A percentile compares a stretch with the other conserved stretches of the same genome.
phyloP scores from a whole-genome alignment of 2,329 filamentous ascomycete genomes.

The Phialophora chinensis region DNA sequence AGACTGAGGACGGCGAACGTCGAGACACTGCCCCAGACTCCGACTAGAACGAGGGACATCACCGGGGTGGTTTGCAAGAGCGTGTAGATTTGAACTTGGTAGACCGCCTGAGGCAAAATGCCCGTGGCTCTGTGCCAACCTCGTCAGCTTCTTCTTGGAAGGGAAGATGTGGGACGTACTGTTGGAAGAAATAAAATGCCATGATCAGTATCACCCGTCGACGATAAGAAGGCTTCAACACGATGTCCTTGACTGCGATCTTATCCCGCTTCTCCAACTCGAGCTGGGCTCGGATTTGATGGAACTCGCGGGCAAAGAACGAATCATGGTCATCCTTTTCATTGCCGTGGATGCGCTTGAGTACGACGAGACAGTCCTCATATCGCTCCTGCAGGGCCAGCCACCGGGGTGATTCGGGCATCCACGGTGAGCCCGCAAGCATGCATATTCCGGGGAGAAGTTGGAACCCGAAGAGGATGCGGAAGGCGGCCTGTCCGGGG shows the following conservation, averaged over 20 bases:
- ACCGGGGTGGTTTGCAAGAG: constrained; percentile 6
- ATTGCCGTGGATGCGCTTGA: constrained; percentile 21
- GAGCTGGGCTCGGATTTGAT: constrained; percentile 25
- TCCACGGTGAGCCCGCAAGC: constrained; percentile 8
- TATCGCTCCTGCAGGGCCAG: constrained; percentile 7
- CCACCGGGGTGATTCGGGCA: constrained; percentile 16
- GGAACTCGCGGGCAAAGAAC: constrained; percentile 21
- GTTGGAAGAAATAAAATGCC: constrained; percentile 18
- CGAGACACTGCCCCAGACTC: constrained; percentile 23
- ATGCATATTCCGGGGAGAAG: constrained; percentile 7
- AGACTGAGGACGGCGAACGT: constrained; percentile 14
- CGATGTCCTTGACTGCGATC: constrained; percentile 14
- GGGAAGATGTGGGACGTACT: background rate
- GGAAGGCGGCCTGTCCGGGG: constrained; percentile 7
- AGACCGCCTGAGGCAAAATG: constrained; percentile 14
- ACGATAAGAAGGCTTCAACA: constrained; percentile 18
- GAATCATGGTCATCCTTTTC: constrained; percentile 7
- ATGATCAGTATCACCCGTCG: constrained; percentile 23
- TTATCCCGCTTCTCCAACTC: constrained; percentile 19
- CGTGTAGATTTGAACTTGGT: constrained; percentile 24
- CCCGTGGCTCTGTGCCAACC: constrained; percentile 16
- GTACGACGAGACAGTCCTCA: constrained; percentile 3
- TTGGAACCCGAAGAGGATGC: constrained; percentile 12
- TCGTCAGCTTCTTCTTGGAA: too few relatives aligned
- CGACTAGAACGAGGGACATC: constrained; percentile 24